Conservation (phyloP, 2,329 filamentous ascomycete species). For the Penicillium sp. region DNA sequence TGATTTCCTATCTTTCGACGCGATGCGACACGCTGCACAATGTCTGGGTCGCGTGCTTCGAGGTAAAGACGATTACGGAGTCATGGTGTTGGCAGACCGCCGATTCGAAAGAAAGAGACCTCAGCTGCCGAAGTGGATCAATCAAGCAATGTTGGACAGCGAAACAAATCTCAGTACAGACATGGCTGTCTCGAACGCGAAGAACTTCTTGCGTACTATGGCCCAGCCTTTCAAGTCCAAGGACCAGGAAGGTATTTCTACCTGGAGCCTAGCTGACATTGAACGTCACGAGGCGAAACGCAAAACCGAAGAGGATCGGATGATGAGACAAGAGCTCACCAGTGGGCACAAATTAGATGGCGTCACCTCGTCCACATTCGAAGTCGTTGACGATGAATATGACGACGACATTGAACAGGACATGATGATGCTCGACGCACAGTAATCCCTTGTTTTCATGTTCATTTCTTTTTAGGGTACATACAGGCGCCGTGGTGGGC, state of each 20-base stretch:
- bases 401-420: conserved; percentile 46
- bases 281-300: conserved; percentile 66
- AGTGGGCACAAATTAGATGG: conserved; percentile 28
- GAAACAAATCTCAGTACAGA: conserved; percentile 92
- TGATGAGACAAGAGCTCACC: conserved; percentile 54
- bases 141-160: conserved; percentile 76
- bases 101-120: conserved; percentile 87
- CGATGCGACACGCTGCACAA: conserved; percentile 98
- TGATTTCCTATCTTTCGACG: conserved; percentile 97
- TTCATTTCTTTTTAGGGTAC: conserved; percentile 7
- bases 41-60: conserved; percentile 91
- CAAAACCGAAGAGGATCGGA: conserved; percentile 67
- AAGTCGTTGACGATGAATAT: conserved; percentile 34
- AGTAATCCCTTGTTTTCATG: conserved; percentile 20
- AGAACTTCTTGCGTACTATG: conserved; percentile 87
- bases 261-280: conserved; percentile 81
- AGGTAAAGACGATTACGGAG: conserved; percentile 98
- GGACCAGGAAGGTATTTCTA: conserved; percentile 89
- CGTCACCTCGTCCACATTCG: conserved; percentile 20
- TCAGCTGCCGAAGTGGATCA: conserved; percentile 97
- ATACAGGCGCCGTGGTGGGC: conserved; percentile 4
- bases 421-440: conserved; percentile 41
- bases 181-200: conserved; percentile 85
- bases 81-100: conserved; percentile 96
- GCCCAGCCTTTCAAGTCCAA: conserved; percentile 79